A percentile compares a stretch with the other conserved stretches of the same genome.
These are phyloP conservation scores for Leccinum pseudoinsigne DNA, from an alignment of 1,284 basidiomycete genomes.

Conservation along the genomic window DNA sequence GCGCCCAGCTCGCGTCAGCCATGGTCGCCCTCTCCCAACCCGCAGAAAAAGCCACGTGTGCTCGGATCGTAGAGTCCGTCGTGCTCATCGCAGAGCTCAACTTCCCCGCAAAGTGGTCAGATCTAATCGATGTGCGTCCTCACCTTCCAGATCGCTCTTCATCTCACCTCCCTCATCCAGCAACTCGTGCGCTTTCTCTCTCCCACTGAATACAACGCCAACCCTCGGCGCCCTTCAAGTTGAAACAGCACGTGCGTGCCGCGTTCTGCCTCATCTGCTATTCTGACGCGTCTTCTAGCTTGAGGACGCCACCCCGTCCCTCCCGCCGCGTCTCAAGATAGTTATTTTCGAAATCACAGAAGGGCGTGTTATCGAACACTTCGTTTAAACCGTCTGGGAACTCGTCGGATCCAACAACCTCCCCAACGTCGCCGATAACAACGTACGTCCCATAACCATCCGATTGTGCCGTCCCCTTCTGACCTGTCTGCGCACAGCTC, in stretches of 20 bases:
- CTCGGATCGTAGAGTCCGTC: too few species aligned
- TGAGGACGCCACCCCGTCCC: constrained; percentile 82
- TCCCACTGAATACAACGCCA: too few species aligned
- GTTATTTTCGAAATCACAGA: constrained; percentile 60
- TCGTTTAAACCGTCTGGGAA: constrained; percentile 72
- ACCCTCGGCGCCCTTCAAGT: too few species aligned
- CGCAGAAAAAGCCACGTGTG: too few species aligned
- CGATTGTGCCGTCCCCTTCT: background rate
- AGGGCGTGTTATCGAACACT: constrained; percentile 36
- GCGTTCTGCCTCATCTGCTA: constrained; percentile 6
- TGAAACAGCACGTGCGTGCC: constrained; percentile 44
- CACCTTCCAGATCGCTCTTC: too few species aligned
- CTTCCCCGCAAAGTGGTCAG: too few species aligned
- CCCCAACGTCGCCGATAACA: constrained; percentile 76
- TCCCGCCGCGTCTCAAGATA: constrained; percentile 89
- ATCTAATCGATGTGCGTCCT: fast-evolving
- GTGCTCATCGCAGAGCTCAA: too few species aligned
- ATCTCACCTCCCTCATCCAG: too few species aligned
- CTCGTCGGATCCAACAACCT: constrained; percentile 75
- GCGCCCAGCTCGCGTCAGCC: too few species aligned
- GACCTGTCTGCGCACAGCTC: constrained; percentile 47
- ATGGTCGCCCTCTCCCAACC: too few species aligned
- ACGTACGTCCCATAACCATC: constrained; percentile 45
- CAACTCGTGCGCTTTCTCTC: too few species aligned
- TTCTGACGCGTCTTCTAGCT: constrained; percentile 46